These are phyloP conservation scores for Tetrapyrgos nigripes DNA, from an alignment of 1,284 basidiomycete species.

Conservation along the genomic window DNA sequence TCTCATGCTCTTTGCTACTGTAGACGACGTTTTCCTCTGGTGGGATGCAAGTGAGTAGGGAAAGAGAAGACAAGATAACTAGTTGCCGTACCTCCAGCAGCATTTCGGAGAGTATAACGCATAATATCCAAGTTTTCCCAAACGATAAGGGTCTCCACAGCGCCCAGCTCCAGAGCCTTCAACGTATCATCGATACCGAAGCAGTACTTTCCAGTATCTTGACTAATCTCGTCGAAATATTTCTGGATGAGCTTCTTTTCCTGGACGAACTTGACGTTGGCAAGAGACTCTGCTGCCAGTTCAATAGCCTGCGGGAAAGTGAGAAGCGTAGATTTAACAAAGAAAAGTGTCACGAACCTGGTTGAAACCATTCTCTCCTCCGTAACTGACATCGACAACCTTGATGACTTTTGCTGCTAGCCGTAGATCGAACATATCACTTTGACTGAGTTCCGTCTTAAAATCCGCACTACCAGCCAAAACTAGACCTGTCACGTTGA, in stretches of 20 bases:
- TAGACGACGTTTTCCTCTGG: constrained; percentile 86
- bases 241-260: constrained; percentile 98
- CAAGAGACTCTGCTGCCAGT: constrained; percentile 92
- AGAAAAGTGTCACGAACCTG: constrained; percentile 58
- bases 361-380: constrained; percentile 99
- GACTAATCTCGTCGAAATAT: constrained; percentile 99
- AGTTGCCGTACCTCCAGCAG: constrained; percentile 78
- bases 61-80: neutral
- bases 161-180: constrained; percentile 95
- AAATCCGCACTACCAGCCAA: constrained; percentile 98
- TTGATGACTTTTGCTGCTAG: constrained; percentile 93
- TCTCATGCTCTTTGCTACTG: constrained; percentile 82
- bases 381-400: constrained; percentile 98
- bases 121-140: constrained; percentile 97
- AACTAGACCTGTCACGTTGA: constrained; percentile 97
- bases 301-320: constrained; percentile 83
- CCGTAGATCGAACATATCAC: constrained; percentile 95
- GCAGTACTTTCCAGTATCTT: constrained; percentile 97
- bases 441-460: constrained; percentile 97
- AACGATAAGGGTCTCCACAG: constrained; percentile 96
- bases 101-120: constrained; percentile 87
- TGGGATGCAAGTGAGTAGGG: constrained; percentile 8
- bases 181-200: constrained; percentile 98
- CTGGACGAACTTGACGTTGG: constrained; percentile 99
- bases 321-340: neutral